Evolutionary conservation across 1,139 yeast genomes (phyloP).

Genomic region (Taphrina sp.): DNA sequence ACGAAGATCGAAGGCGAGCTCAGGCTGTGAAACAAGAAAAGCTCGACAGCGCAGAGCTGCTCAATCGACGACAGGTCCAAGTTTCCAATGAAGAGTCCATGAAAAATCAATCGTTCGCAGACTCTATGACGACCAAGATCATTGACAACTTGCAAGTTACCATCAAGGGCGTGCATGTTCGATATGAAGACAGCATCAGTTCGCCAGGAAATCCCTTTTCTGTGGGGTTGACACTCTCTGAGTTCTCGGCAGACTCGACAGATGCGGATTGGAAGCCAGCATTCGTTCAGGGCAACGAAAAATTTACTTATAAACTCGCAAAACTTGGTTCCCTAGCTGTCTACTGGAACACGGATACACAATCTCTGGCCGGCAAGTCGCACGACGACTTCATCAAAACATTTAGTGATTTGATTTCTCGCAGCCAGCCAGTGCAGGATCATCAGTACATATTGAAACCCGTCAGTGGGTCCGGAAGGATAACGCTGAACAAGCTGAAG

Average conservation of each 20-base stretch:
- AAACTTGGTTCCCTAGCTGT: constrained; percentile 72
- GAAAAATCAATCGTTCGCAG: constrained; percentile 76
- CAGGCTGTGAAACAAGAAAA: constrained; percentile 64
- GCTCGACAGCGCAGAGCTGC: constrained; percentile 50
- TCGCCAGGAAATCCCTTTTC: constrained; percentile 63
- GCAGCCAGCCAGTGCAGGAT: constrained; percentile 40
- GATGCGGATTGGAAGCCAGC: constrained; percentile 82
- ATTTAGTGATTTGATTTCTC: constrained; percentile 40
- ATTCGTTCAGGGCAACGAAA: constrained; percentile 70
- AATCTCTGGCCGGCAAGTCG: constrained; percentile 43
- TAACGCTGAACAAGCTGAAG: constrained; percentile 76
- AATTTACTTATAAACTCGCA: constrained; percentile 71
- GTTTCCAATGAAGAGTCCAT: constrained; percentile 50
- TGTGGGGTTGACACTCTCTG: constrained; percentile 76
- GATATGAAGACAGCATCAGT: constrained; percentile 72
- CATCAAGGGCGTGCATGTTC: constrained; percentile 81
- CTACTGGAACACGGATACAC: constrained; percentile 78
- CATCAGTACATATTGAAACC: constrained; percentile 77
- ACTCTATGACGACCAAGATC: constrained; percentile 79
- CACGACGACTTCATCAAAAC: constrained; percentile 38
- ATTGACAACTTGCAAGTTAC: constrained; percentile 93
- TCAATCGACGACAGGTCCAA: constrained; percentile 40
- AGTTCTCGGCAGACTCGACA: constrained; percentile 87
- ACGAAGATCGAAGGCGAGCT: constrained; percentile 66
- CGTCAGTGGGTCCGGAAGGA: constrained; percentile 81